phyloP scores from a whole-genome alignment of 2,329 filamentous ascomycete species.

The Cordyceps tenuipes region DNA sequence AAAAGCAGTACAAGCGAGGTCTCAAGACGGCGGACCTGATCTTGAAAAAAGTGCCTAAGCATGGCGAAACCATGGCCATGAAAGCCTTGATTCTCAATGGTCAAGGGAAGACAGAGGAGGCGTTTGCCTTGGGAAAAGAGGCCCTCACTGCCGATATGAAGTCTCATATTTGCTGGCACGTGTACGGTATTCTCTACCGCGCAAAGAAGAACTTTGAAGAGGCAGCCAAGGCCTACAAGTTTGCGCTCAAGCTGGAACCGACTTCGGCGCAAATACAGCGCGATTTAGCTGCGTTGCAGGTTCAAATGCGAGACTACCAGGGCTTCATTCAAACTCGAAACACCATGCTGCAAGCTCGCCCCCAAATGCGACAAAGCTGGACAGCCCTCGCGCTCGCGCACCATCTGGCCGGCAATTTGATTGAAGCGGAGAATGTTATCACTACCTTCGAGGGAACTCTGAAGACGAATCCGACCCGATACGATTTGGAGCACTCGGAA shows the following conservation, averaged over 20 bases:
- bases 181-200: slow-evolving; percentile 90
- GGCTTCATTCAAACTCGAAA: slow-evolving; percentile 87
- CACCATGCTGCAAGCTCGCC: slow-evolving; percentile 77
- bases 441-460: slow-evolving; percentile 90
- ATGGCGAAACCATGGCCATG: slow-evolving; percentile 98
- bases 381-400: slow-evolving; percentile 92
- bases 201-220: slow-evolving; percentile 97
- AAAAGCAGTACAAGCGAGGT: slow-evolving; percentile 94
- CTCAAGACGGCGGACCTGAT: slow-evolving; percentile 96
- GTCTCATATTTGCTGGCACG: slow-evolving; percentile 98
- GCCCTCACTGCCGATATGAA: slow-evolving; percentile 96
- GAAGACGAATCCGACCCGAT: slow-evolving; percentile 66
- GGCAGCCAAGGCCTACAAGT: slow-evolving; percentile 98
- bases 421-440: slow-evolving; percentile 82
- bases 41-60: slow-evolving; percentile 85
- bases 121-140: slow-evolving; percentile 85
- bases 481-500: slow-evolving; percentile 88
- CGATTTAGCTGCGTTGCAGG: slow-evolving; percentile 84
- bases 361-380: slow-evolving; percentile 85
- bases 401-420: slow-evolving; percentile 78
- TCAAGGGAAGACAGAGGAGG: slow-evolving; percentile 86
- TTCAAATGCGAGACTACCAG: slow-evolving; percentile 92
- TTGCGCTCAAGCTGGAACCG: slow-evolving; percentile 87
- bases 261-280: slow-evolving; percentile 89
- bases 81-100: slow-evolving; percentile 95